Conservation (phyloP, 2,329 filamentous ascomycete genomes). For the Exophiala sideris region DNA sequence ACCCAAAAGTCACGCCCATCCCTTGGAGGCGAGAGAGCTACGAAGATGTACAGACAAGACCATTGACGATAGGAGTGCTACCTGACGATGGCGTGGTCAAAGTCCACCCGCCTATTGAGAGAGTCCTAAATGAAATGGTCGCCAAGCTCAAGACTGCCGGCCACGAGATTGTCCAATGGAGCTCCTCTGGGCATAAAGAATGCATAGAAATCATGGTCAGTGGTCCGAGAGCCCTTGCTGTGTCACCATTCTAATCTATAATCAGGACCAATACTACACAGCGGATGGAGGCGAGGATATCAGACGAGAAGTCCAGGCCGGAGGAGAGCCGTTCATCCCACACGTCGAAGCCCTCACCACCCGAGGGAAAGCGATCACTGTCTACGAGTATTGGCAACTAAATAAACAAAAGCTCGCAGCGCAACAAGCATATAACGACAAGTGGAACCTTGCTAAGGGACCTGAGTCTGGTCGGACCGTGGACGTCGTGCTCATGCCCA, state of each 20-base stretch:
- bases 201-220: constrained; percentile 34
- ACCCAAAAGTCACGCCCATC: constrained; percentile 53
- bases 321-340: constrained; percentile 58
- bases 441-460: constrained; percentile 53
- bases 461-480: constrained; percentile 44
- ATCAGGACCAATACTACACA: constrained; percentile 58
- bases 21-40: constrained; percentile 53
- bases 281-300: constrained; percentile 64
- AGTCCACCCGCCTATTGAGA: constrained; percentile 26
- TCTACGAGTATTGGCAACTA: constrained; percentile 66
- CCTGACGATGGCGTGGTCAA: constrained; percentile 26
- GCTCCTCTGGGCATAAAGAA: constrained; percentile 20
- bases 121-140: constrained; percentile 13
- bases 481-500: constrained; percentile 57
- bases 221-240: constrained; percentile 39
- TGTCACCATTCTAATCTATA: neutral
- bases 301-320: constrained; percentile 50
- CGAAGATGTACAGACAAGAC: constrained; percentile 45
- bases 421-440: constrained; percentile 57
- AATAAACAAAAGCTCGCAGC: constrained; percentile 55
- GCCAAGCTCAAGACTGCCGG: constrained; percentile 44
- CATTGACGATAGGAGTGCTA: constrained; percentile 22
- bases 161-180: constrained; percentile 46
- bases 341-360: constrained; percentile 58
- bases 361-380: constrained; percentile 52